Evolutionary conservation across 768 basidiomycete genomes (phyloP), one percentile per base, ranked within the genome.

Genomic region (Pleurotus platypus): DNA sequence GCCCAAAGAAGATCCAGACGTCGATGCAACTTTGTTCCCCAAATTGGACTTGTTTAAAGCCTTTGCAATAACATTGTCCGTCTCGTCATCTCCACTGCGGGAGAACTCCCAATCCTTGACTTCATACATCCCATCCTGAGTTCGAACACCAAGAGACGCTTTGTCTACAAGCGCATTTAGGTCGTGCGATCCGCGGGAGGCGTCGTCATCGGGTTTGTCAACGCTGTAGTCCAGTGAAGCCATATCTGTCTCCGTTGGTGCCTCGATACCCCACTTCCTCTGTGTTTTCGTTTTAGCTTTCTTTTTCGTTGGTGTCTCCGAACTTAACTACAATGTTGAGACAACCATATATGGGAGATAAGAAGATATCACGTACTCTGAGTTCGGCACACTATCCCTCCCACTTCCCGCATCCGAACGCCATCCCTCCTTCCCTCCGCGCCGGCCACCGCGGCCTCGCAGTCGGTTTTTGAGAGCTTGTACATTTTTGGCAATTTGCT

Each of bases 201-300:
- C 58, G 5, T 67, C 60, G 5, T 69, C 63, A 53, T 78, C 77
- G 1, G 73, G 59, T 60, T 83, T 84, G 63, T 89, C 84, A 48
- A 74, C 63, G 61, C 89, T 92, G 70, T 91, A 98, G 70, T 99
- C 94, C 54, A 98, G 81, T 42, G 90, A 86, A 4, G 89, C 92
- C 92, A 98, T 96, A 61, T 98, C 97, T 13, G 81, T 79, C 61
- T 92, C 91, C 8, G 85, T 87, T 3, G 89, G 87, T 1, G 80
- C 78, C 61, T 86, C 82, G 64, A 96, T 85, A 20, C 87, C 93
- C 97, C 97, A 99, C 73, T 94, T 98, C 27, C 97, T 86, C 69
- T 89, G 88, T 12, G 75, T 64, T 72, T 94, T 94, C 2, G 80
- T 68, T 56, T 88, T 86, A 0, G 78, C 66, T 63, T 87, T 90